Evolutionary conservation across 2,329 filamentous ascomycete species (phyloP), one percentile per base, ranked within the genome.

Genomic region (Truncatella angustata): DNA sequence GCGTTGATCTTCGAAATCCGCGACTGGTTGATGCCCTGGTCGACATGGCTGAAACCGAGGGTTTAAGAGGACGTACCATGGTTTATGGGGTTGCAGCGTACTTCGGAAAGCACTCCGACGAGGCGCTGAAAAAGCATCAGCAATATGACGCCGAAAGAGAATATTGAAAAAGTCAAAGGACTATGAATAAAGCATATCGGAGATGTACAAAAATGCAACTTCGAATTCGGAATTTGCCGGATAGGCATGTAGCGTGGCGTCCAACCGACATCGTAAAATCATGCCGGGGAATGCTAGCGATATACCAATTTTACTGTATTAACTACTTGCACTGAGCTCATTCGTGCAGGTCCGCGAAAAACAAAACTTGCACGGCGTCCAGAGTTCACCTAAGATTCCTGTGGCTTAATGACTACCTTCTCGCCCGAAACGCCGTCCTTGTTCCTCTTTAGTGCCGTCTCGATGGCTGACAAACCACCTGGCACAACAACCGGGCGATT

Each of bases 381-480:
- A 24, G 23, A 23, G 12, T n/a, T 24, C 11, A 11, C 28, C n/a
- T 43, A 43, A 4, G 40, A 10, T 4, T 52, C 53, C n/a, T 21
- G 47, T 4, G 53, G 53, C 35, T 35, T 45, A 39, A 65, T 56
- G 20, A 65, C 47, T 1, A 64, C 57, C 53, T 65, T 65, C 45
- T 60, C 54, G 0, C 59, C 61, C n/a, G 60, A 63, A 6, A 63
- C 61, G 14, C 63, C 62, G 7, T 54, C 37, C 56, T 63, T 65
- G 50, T 63, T 58, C 59, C 56, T 61, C 12, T 54, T 55, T 2
- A 66, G 46, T 4, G 62, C 62, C 26, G 57, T 57, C 28, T 63
- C 62, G 6, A 66, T 35, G 4, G 50, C 62, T 3, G 23, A 57
- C 42, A 70, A 37, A 1, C 67, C 66, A 21, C 67, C 67, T 2